Percentiles rank a stretch among this genome's conserved stretches.
phyloP scores from a whole-genome alignment of 140 eudicot genomes.

The Ambrosia hybrid region DNA sequence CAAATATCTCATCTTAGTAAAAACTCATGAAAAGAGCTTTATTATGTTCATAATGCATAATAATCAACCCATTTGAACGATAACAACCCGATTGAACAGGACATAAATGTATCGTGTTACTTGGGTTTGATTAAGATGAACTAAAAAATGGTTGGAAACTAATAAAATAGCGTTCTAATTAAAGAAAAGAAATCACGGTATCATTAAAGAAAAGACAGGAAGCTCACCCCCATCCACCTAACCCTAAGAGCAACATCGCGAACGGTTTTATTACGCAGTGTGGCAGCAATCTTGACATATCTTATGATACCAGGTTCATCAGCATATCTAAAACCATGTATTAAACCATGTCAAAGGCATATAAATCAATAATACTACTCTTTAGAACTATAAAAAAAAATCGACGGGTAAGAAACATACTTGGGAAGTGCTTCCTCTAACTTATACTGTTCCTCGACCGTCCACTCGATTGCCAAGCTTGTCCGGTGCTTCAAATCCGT shows the following conservation, averaged over 20 bases:
- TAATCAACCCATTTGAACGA: background rate
- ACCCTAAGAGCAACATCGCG: conserved; percentile 87
- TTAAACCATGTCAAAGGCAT: background rate
- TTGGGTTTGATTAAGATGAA: background rate
- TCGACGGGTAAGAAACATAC: background rate
- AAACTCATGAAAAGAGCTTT: conserved; percentile 14
- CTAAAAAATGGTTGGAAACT: background rate
- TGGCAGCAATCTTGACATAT: conserved; percentile 77
- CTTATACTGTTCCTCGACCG: conserved; percentile 63
- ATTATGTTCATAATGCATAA: background rate
- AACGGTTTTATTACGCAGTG: conserved; percentile 77
- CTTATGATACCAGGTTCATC: conserved; percentile 68
- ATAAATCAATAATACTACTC: background rate
- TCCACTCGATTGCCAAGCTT: conserved; percentile 67
- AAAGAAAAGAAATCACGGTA: background rate
- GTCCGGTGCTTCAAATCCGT: conserved; percentile 61
- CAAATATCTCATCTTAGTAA: conserved; percentile 22
- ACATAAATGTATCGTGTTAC: background rate
- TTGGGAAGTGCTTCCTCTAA: conserved; percentile 11
- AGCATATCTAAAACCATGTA: conserved; percentile 40
- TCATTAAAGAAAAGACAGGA: conserved; percentile 9
- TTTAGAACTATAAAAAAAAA: background rate
- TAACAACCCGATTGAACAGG: background rate
- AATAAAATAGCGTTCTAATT: background rate
- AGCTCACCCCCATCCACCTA: conserved; percentile 83